Percentiles rank a stretch among this genome's conserved stretches.
Evolutionary conservation across 2,329 filamentous ascomycete species (phyloP).

Genomic region (Colletotrichum shisoi): DNA sequence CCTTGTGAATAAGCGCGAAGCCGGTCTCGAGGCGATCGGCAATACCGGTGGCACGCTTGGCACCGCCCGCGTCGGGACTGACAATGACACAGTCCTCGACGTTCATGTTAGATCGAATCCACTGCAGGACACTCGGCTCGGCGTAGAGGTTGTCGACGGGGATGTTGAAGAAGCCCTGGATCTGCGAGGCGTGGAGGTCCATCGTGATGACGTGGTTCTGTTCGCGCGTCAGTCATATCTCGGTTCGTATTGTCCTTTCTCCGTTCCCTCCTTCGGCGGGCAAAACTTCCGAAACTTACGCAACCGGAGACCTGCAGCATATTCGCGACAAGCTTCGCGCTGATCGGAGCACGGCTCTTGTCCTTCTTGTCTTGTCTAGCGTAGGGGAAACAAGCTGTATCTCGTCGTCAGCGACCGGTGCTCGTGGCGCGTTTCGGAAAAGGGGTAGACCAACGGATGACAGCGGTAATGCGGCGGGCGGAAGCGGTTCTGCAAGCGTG

Average conservation of each 20-base stretch:
- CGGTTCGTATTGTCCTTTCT: background rate
- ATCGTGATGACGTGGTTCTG: constrained; percentile 73
- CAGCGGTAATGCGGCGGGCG: constrained; percentile 83
- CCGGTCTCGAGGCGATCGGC: constrained; percentile 83
- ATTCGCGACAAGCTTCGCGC: constrained; percentile 87
- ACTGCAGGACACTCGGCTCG: constrained; percentile 82
- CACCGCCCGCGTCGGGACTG: constrained; percentile 84
- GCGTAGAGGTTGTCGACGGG: constrained; percentile 77
- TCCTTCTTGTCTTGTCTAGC: constrained; percentile 94
- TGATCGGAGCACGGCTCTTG: constrained; percentile 82
- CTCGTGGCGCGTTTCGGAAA: background rate
- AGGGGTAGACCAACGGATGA: constrained; percentile 58
- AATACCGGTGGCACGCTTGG: constrained; percentile 85
- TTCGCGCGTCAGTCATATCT: background rate
- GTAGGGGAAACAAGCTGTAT: constrained; percentile 81
- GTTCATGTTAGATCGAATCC: constrained; percentile 80
- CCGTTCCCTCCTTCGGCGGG: background rate
- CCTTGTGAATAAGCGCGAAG: constrained; percentile 90
- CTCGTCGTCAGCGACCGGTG: constrained; percentile 4
- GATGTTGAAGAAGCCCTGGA: constrained; percentile 86
- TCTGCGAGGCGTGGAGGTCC: constrained; percentile 87
- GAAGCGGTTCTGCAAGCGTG: constrained; percentile 72
- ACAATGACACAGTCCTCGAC: constrained; percentile 84
- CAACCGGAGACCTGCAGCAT: constrained; percentile 90
- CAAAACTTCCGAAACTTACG: constrained; percentile 36